Base-by-base conservation (phyloP, 257 asterid species). In the Voacanga thouarsii region DNA sequence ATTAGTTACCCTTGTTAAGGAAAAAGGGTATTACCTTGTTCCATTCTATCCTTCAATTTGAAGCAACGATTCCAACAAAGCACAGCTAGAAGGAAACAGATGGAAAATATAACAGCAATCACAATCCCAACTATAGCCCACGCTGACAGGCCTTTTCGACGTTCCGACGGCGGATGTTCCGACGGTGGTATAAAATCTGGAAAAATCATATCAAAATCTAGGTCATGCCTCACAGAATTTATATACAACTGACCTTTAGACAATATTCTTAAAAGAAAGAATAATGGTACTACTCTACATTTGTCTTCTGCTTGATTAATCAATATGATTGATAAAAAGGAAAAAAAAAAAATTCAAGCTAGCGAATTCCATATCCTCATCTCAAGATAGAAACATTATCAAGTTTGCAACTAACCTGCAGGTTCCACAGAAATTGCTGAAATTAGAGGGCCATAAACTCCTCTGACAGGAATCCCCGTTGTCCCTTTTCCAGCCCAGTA, bases 41-140 rank as follows among this genome's bases (percentile, higher is more conserved):
- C 84, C 78, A 80, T 41, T 5, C 84, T 72, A 80, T 81, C 78
- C 72, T 82, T 80, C 15, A 72, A 77, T 70, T 41, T 69, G 26
- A 84, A 51, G 72, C 88, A 88, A 53, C 89, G 86, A 72, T 70
- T 87, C 94, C 94, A 88, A 88, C 97, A 88, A 79, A 88, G 85
- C 73, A 90, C 12, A 45, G 72, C 87, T 28, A 87, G 61, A 80
- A 87, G 65, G 56, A 88, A 43, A n/a, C 80, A 59, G 61, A 81
- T 71, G 45, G 60, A 24, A 64, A 81, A 82, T 78, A 89, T 67
- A 67, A 49, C 87, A 59, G 84, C 93, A 2, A 88, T 5, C 19
- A 84, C 92, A 78, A 92, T 89, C 77, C 92, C 96, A 74, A 72
- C 86, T 39, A 87, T 74, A 30, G 84, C 89, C 33, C 92, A 92